Evolutionary conservation across 345 rosid genomes (phyloP), one percentile per base, ranked within the genome.

Genomic region (Hypericum perforatum): DNA sequence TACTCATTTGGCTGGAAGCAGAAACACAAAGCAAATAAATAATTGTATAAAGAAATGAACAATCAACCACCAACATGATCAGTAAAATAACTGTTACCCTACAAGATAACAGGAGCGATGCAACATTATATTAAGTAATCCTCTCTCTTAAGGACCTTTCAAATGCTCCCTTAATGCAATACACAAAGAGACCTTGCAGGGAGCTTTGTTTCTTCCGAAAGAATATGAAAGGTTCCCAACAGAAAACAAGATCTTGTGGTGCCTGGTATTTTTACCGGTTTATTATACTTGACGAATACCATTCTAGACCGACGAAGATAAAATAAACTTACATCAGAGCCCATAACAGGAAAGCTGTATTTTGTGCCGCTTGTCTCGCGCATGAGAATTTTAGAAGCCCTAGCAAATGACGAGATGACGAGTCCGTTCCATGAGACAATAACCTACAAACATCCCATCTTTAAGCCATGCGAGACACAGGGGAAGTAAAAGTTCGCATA

Each of bases 351-450:
- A 54, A 86, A 86, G 66, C 54, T 58, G 72, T 70, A 79, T 44
- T 60, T 63, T 43, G 76, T 70, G 63, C 61, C 65, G 54, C 69
- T 72, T 39, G 75, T 66, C 76, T 86, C 95, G 13, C 63, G 60
- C 61, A 54, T 67, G 16, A 91, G 89, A 62, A 91, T 78, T 72
- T 77, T 76, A 45, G 98, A 84, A 53, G 95, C 96, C 76, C 91
- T 81, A 39, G 95, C 92, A 44, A 91, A 82, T 54, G 95, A 60
- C 43, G 98, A 80, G 55, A 91, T 91, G 45, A 61, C 80, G 36
- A 91, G 91, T 59, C 98, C 98, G 41, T 91, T 91, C 98, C 98
- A 91, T 0, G 98, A 76, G 38, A 91, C 89, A 9, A 84, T 91
- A 47, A 91, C 87, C 97, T 90, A n/a, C 41, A 61, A 57, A 57